Conservation (phyloP, 2,329 filamentous ascomycete genomes). For the Colletotrichum musicola region DNA sequence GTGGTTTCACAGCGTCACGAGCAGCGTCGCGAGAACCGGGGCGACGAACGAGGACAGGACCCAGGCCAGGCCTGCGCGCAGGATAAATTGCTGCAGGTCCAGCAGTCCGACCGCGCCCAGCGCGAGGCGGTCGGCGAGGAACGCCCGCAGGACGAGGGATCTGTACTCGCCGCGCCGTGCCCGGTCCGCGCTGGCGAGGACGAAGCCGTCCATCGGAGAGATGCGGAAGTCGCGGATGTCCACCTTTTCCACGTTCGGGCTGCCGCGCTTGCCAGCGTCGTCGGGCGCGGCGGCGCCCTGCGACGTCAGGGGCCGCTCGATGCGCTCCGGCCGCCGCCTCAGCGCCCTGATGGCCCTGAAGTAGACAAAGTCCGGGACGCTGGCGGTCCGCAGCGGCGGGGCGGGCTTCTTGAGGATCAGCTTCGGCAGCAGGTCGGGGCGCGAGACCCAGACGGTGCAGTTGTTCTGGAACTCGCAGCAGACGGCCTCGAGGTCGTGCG, state of each 20-base stretch:
- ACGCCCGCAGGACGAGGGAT: constrained; percentile 53
- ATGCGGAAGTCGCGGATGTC: constrained; percentile 63
- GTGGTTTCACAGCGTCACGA: constrained; percentile 22
- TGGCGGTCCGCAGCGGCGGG: constrained; percentile 50
- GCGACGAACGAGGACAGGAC: constrained; percentile 39
- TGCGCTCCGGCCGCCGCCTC: constrained; percentile 55
- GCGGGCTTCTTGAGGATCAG: constrained; percentile 57
- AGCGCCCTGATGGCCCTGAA: constrained; percentile 61
- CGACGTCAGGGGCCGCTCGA: constrained; percentile 57
- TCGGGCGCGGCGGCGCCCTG: constrained; percentile 3
- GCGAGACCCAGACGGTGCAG: constrained; percentile 69
- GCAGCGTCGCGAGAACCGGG: constrained; percentile 20
- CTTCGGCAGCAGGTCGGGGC: constrained; percentile 63
- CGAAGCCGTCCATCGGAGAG: constrained; percentile 65
- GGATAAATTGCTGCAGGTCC: constrained; percentile 47
- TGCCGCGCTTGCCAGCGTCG: constrained; percentile 18
- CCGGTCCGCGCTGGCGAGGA: constrained; percentile 51
- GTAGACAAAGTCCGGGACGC: constrained; percentile 52
- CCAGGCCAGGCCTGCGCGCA: constrained; percentile 52
- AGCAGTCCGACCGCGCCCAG: constrained; percentile 53
- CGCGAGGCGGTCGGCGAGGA: constrained; percentile 58
- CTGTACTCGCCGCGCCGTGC: constrained; percentile 51
- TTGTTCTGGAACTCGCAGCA: constrained; percentile 71
- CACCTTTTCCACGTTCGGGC: constrained; percentile 31
- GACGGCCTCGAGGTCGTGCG: constrained; percentile 71